Conservation (phyloP, 805 yeast species). For the Teunomyces atbi region DNA sequence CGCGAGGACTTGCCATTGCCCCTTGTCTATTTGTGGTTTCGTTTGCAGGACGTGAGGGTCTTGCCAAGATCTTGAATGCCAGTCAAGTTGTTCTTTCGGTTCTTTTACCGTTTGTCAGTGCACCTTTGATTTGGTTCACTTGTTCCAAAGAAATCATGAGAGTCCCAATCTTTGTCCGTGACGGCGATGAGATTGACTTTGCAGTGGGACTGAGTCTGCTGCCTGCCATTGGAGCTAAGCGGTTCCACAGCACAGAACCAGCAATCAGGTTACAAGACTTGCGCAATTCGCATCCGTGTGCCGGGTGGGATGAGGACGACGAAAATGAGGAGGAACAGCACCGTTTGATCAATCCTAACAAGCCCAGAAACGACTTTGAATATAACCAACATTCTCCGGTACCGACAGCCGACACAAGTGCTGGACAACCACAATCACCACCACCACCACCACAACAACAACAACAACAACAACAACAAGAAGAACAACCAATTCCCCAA, state of each 20-base stretch:
- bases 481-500: slow-evolving; percentile 11
- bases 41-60: slow-evolving; percentile 77
- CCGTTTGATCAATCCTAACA: slow-evolving; percentile 11
- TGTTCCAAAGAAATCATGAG: slow-evolving; percentile 66
- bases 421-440: neutral
- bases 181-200: slow-evolving; percentile 25
- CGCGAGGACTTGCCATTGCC: slow-evolving; percentile 77
- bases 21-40: slow-evolving; percentile 80
- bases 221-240: slow-evolving; percentile 9
- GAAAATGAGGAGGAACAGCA: slow-evolving; percentile 19
- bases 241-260: slow-evolving; percentile 35
- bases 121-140: slow-evolving; percentile 83
- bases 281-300: slow-evolving; percentile 42
- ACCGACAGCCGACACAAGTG: neutral
- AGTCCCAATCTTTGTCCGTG: slow-evolving; percentile 40
- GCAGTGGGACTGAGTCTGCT: neutral
- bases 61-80: slow-evolving; percentile 69
- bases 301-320: slow-evolving; percentile 39
- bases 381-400: neutral
- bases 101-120: slow-evolving; percentile 81
- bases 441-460: too few relatives aligned
- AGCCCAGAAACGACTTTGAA: neutral
- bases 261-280: slow-evolving; percentile 41
- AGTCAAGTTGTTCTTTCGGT: slow-evolving; percentile 82
- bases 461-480: too few relatives aligned